These are phyloP conservation scores for Candida loeiensis DNA, from an alignment of 805 yeast genomes.

Conservation along the genomic window DNA sequence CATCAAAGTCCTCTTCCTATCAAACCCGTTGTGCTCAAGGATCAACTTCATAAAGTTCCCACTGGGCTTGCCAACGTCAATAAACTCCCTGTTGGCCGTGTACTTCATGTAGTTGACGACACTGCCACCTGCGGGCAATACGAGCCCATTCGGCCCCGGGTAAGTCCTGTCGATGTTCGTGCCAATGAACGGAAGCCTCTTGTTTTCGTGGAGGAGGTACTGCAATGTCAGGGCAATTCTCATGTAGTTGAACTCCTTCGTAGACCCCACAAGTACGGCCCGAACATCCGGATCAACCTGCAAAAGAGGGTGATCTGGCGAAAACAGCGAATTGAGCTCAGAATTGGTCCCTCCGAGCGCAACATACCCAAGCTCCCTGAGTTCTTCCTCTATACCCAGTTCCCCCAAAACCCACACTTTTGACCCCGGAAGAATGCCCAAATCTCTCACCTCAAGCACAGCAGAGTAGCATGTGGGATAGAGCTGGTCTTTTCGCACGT, in stretches of 20 bases:
- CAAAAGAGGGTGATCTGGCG: conserved; percentile 23
- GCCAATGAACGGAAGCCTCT: conserved; percentile 36
- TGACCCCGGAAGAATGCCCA: conserved; percentile 23
- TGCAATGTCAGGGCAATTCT: conserved; percentile 36
- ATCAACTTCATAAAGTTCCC: conserved; percentile 28
- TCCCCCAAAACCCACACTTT: conserved; percentile 43
- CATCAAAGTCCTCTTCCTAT: conserved; percentile 30
- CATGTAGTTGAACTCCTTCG: conserved; percentile 36
- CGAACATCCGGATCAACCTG: conserved; percentile 35
- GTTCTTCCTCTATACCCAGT: conserved; percentile 34
- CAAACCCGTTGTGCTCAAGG: conserved; percentile 24
- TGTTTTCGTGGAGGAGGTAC: conserved; percentile 30
- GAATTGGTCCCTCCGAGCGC: conserved; percentile 36
- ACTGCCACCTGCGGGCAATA: conserved; percentile 41
- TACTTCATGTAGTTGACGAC: conserved; percentile 37
- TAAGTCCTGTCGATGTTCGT: conserved; percentile 40
- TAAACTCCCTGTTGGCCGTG: conserved; percentile 30
- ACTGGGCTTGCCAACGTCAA: conserved; percentile 40
- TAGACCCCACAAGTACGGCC: conserved; percentile 40
- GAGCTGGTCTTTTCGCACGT: conserved; percentile 24
- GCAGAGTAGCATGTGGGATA: conserved; percentile 41
- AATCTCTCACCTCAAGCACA: conserved; percentile 18
- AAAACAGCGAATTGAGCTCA: conserved; percentile 23
- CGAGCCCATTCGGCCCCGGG: conserved; percentile 37
- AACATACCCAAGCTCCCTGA: conserved; percentile 28